Conservation (phyloP, 1,284 basidiomycete genomes). For the Leccinum idahoense region DNA sequence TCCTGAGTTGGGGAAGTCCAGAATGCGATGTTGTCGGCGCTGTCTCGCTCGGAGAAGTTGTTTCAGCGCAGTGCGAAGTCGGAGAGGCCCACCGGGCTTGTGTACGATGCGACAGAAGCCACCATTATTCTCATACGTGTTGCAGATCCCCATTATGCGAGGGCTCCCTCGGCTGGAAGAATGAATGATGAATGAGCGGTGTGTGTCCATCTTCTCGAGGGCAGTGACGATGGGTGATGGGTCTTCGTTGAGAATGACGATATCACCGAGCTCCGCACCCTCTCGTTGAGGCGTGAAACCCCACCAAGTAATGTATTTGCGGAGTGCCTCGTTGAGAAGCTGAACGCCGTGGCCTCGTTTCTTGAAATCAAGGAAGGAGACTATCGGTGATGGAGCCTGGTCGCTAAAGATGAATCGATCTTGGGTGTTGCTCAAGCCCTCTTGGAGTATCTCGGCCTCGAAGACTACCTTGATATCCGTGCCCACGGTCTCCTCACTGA, state of each 20-base stretch:
- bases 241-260: slow-evolving; percentile 84
- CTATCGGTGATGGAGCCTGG: slow-evolving; percentile 41
- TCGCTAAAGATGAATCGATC: slow-evolving; percentile 47
- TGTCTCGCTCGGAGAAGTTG: slow-evolving; percentile 60
- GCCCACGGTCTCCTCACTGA: slow-evolving; percentile 85
- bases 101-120: slow-evolving; percentile 83
- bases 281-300: slow-evolving; percentile 55
- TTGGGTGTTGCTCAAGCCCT: slow-evolving; percentile 34
- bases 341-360: slow-evolving; percentile 61
- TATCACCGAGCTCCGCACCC: slow-evolving; percentile 54
- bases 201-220: slow-evolving; percentile 51
- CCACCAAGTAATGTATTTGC: slow-evolving; percentile 74
- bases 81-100: slow-evolving; percentile 85
- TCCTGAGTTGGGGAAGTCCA: slow-evolving; percentile 12
- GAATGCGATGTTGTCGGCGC: slow-evolving; percentile 25
- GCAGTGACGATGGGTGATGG: slow-evolving; percentile 53
- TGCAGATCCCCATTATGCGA: slow-evolving; percentile 56
- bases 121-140: slow-evolving; percentile 74
- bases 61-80: slow-evolving; percentile 65
- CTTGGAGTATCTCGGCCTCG: slow-evolving; percentile 61
- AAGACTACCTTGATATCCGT: slow-evolving; percentile 91
- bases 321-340: slow-evolving; percentile 61
- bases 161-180: slow-evolving; percentile 68
- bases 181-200: slow-evolving; percentile 69
- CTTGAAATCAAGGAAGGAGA: slow-evolving; percentile 77